Evolutionary conservation across 2,329 filamentous ascomycete species (phyloP), one percentile per base, ranked within the genome.

Genomic region (Exophiala spinifera): DNA sequence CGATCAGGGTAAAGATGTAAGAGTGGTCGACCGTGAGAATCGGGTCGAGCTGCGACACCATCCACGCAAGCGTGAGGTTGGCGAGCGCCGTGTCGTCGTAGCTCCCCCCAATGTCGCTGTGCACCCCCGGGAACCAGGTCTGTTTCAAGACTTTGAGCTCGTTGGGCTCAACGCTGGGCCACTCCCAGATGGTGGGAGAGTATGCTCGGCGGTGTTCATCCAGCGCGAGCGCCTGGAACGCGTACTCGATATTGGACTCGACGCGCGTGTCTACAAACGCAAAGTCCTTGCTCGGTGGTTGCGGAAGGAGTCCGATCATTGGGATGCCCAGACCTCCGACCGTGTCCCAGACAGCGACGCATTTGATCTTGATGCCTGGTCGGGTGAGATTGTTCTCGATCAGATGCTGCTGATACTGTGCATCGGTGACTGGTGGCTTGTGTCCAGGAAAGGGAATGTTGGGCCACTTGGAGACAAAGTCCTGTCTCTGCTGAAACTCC

Each of bases 51-150:
- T 74, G 67, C 56, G 74, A 66, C 66, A 79, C 75, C 76, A 79
- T 78, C 76, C 76, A 79, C 1, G 74, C 74, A 8, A 79, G 66
- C 19, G 73, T 72, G 46, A 79, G 69, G 57, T 79, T 76, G 14
- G 75, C 71, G 23, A 78, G 70, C 28, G 75, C 74, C 56, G 75
- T 72, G 59, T 79, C 75, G 45, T 70, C 69, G 55, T 77, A 76
- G 11, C 74, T 72, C 3, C 72, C 72, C 36, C 77, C 77, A 37
- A 77, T 65, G 59, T 79, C 78, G 17, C 71, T 70, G 64, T 79
- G 76, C 4, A 72, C 69, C 20, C 76, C 75, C 3, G 74, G 74
- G 60, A 76, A 76, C 75, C 74, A 78, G 44, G 70, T 69, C 66
- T 77, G 75, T 49, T 72, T 72, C 5, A 76, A 64, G 5, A 67